phyloP scores from a whole-genome alignment of 768 basidiomycete genomes.

The Mycena belliarum region DNA sequence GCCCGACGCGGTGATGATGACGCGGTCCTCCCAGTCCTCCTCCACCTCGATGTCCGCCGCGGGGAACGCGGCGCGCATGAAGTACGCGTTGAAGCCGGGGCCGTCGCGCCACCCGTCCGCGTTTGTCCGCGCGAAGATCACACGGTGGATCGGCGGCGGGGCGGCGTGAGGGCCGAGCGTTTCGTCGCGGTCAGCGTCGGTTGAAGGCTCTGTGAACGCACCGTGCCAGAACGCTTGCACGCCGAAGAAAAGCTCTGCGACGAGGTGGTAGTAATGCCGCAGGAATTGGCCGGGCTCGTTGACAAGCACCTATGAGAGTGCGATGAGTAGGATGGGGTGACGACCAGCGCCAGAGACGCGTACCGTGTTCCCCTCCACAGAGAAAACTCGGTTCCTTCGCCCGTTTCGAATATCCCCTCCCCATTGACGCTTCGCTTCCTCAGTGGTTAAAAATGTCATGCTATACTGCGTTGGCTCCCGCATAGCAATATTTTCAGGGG shows the following conservation, averaged over 20 bases:
- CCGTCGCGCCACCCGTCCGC: constrained; percentile 71
- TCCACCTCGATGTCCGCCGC: constrained; percentile 65
- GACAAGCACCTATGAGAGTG: constrained; percentile 47
- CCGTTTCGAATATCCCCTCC: constrained; percentile 36
- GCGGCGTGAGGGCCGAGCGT: constrained; percentile 13
- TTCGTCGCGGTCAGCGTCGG: constrained; percentile 22
- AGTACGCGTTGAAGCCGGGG: constrained; percentile 77
- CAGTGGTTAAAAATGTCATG: constrained; percentile 61
- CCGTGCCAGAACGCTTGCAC: constrained; percentile 75
- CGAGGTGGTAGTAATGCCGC: constrained; percentile 87
- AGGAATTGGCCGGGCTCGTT: constrained; percentile 80
- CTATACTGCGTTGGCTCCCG: constrained; percentile 67
- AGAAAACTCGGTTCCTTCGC: constrained; percentile 54
- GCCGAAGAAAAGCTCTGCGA: constrained; percentile 79
- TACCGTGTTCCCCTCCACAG: constrained; percentile 77
- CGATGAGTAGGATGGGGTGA: neutral
- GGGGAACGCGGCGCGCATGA: constrained; percentile 75
- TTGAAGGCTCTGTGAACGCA: constrained; percentile 35
- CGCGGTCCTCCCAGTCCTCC: constrained; percentile 73
- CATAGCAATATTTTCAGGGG: constrained; percentile 61
- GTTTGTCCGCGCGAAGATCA: constrained; percentile 68
- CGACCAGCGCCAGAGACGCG: constrained; percentile 23
- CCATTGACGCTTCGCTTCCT: constrained; percentile 65
- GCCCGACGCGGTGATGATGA: constrained; percentile 28
- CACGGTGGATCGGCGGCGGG: constrained; percentile 62